Conservation (phyloP, 768 basidiomycete species). For the Rhodosporidiobolus odoratus region DNA sequence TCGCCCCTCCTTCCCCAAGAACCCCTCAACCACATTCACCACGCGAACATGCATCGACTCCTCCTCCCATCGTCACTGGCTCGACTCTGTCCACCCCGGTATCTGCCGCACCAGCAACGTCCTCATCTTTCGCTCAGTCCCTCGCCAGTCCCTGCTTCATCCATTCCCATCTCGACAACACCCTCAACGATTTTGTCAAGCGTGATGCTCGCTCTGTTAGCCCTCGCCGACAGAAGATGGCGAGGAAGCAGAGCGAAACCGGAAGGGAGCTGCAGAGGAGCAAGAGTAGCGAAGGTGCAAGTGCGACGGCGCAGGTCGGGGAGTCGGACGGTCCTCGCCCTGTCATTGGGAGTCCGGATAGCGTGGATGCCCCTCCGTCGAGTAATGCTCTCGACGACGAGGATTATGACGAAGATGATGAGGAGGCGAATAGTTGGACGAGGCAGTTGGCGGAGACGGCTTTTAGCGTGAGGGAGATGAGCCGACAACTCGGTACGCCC, state of each 20-base stretch:
- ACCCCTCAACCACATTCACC: background rate
- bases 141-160: conserved; percentile 31
- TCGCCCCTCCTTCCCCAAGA: background rate
- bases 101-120: background rate
- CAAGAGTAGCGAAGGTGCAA: background rate
- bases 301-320: background rate
- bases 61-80: conserved; percentile 20
- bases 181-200: conserved; percentile 25
- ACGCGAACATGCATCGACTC: conserved; percentile 9
- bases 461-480: conserved; percentile 95
- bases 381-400: conserved; percentile 47
- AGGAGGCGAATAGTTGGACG: conserved; percentile 60
- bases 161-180: conserved; percentile 38
- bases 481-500: conserved; percentile 83
- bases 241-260: background rate
- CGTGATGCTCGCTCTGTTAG: background rate
- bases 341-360: background rate
- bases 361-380: background rate
- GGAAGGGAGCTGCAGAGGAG: conserved; percentile 1
- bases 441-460: conserved; percentile 94
- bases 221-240: background rate
- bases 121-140: conserved; percentile 13
- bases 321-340: background rate
- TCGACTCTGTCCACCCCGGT: conserved; percentile 4
- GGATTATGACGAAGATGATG: conserved; percentile 57